These are phyloP conservation scores for Naganishia vishniacii DNA, from an alignment of 768 basidiomycete species.

Conservation along the genomic window DNA sequence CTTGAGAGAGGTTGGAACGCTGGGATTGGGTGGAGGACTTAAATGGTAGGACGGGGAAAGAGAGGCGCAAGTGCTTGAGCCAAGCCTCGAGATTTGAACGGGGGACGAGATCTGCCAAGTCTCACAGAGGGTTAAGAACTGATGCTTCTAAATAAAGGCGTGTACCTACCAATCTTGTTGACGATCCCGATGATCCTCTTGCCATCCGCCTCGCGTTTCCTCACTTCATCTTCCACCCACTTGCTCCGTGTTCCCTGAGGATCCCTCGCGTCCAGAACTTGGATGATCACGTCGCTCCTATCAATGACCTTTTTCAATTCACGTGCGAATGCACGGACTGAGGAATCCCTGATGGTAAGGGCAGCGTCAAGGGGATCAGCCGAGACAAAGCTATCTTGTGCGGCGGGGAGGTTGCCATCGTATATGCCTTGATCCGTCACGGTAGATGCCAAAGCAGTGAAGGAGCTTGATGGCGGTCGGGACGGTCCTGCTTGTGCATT, in stretches of 20 bases:
- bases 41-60: conserved; percentile 88
- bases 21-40: conserved; percentile 72
- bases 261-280: conserved; percentile 80
- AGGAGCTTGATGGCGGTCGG: conserved; percentile 5
- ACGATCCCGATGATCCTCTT: conserved; percentile 89
- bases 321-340: conserved; percentile 59
- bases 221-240: conserved; percentile 88
- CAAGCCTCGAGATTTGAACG: conserved; percentile 79
- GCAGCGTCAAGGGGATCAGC: conserved; percentile 43
- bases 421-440: not conserved
- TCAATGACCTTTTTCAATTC: conserved; percentile 87
- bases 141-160: not conserved
- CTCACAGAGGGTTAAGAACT: not conserved
- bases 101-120: conserved; percentile 74
- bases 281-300: conserved; percentile 80
- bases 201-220: conserved; percentile 73
- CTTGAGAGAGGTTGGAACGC: conserved; percentile 67
- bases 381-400: conserved; percentile 12
- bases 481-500: conserved; percentile 31
- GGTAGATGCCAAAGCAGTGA: conserved; percentile 13
- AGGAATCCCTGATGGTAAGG: conserved; percentile 47
- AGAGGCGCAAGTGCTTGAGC: conserved; percentile 84
- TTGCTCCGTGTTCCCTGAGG: conserved; percentile 88
- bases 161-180: conserved; percentile 83
- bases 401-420: conserved; percentile 5